Evolutionary conservation across 2,329 filamentous ascomycete species (phyloP), one percentile per base, ranked within the genome.

Genomic region (Botrytis medusae): DNA sequence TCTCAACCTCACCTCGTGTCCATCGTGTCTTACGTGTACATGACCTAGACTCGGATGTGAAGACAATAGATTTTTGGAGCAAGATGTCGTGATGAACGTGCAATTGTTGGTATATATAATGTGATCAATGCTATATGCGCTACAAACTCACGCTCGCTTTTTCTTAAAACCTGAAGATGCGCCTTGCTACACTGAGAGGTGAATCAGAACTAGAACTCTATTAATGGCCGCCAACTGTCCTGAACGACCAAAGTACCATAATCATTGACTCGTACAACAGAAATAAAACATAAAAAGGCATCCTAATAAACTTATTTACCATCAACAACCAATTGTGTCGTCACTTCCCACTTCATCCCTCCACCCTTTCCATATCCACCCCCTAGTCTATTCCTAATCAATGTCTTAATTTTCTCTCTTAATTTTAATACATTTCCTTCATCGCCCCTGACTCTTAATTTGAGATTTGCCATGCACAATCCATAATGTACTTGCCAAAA

Each of bases 401-500:
- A 84, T 74, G 91, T 91, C 25, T 89, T 87, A 68, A 98, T 89
- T 63, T 93, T 90, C 75, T 92, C 91, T 73, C 95, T 89, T 76
- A 98, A 83, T 78, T 91, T 92, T 74, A 87, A 86, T 74, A 97
- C 84, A 9, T 91, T 88, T 22, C 91, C 89, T 75, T 96, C 93
- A 61, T 92, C 90, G 7, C 63, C 65, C 6, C 73, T 81, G 40
- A 97, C 88, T 74, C 91, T 88, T 32, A 99, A 83, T 82, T 94
- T 97, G 77, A 99, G 82, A 81, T 97, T 98, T 14, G 96, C 96
- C 92, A 98, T 97, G 80, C 94, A 97, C 59, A 98, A 86, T 2
- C 95, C 95, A 81, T 98, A 98, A 83, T 99, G 96, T 22, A 98
- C 96, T 84, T 99, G 96, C 96, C 96, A 99, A 82, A 99, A 97